Base-by-base conservation (phyloP, 768 basidiomycete genomes). In the Epithele typhae region DNA sequence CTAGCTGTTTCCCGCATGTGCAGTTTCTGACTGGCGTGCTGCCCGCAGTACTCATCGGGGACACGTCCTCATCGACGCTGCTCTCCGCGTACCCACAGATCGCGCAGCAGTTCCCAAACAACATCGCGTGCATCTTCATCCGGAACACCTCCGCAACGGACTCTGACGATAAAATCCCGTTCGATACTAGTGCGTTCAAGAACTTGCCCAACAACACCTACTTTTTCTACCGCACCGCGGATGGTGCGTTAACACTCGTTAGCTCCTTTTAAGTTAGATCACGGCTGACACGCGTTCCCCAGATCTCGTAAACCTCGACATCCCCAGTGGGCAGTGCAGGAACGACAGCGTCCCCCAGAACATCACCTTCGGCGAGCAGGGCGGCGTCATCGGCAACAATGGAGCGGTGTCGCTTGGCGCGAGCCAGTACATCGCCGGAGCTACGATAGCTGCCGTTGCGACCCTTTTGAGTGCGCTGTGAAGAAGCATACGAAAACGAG, bases 121-220 rank as follows among this genome's bases (percentile, higher is more conserved):
- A 58, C 33, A 48, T 58, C 45, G 51, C 52, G 25, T 67, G 65
- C 49, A 64, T 67, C 46, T 54, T 67, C 45, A 49, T 65, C 43
- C 59, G 65, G 22, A 67, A 65, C 54, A 65, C 64, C 19, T 60
- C 57, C 25, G 62, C 64, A 7, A 67, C 63, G 12, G 64, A 67
- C 45, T 23, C 53, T 11, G 56, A 60, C 44, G 62, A 65, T 53
- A 53, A 63, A 46, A 56, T 67, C 45, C 65, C 65, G 10, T 67
- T 61, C 52, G 57, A 59, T 51, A 67, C 63, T 23, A 60, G 49
- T 40, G 61, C 52, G 5, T 67, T 64, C 52, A 51, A 64, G 54
- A 60, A 62, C 37, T 8, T 67, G 22, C 43, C 48, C 17, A 62
- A 61, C 47, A 50, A 52, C 48, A 61, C 53, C 41, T 64, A 62